A percentile compares a stretch with the other conserved stretches of the same genome.
These are phyloP conservation scores for Solanum clarkiae DNA, from an alignment of 257 asterid genomes.

Conservation along the genomic window DNA sequence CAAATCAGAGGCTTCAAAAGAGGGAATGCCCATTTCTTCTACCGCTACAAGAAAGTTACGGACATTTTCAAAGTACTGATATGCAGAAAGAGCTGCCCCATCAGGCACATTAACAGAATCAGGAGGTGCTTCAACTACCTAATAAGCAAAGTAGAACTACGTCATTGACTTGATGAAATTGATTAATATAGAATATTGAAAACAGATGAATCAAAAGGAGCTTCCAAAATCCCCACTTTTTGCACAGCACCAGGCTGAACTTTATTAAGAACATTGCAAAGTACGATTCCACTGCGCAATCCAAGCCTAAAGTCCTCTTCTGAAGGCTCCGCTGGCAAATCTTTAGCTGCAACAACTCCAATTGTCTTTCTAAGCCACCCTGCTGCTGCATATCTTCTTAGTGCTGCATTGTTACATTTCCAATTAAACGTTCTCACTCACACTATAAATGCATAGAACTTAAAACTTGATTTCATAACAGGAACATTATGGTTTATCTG, in stretches of 20 bases:
- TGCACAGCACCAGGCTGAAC: conserved; percentile 65
- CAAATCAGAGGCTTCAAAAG: conserved; percentile 83
- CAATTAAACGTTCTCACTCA: neutral
- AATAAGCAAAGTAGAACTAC: conserved; percentile 2
- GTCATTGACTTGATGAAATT: neutral
- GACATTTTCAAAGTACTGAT: conserved; percentile 76
- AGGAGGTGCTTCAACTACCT: conserved; percentile 71
- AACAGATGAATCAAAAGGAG: neutral
- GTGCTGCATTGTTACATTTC: conserved; percentile 40
- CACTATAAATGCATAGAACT: neutral
- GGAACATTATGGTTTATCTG: conserved; percentile 26
- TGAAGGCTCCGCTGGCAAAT: conserved; percentile 90
- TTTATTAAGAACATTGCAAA: conserved; percentile 83
- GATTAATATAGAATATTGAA: neutral
- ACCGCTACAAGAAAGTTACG: conserved; percentile 69
- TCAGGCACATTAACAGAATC: conserved; percentile 50
- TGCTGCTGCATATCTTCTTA: conserved; percentile 80
- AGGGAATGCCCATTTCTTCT: conserved; percentile 70
- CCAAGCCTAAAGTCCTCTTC: conserved; percentile 86
- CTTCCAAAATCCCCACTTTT: conserved; percentile 38
- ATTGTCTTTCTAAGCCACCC: conserved; percentile 78
- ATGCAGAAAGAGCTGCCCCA: conserved; percentile 80
- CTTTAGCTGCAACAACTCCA: conserved; percentile 84
- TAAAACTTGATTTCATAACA: neutral
- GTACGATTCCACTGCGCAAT: conserved; percentile 76